Conservation (phyloP, 305 asterid genomes). For the Solanum hybrid region DNA sequence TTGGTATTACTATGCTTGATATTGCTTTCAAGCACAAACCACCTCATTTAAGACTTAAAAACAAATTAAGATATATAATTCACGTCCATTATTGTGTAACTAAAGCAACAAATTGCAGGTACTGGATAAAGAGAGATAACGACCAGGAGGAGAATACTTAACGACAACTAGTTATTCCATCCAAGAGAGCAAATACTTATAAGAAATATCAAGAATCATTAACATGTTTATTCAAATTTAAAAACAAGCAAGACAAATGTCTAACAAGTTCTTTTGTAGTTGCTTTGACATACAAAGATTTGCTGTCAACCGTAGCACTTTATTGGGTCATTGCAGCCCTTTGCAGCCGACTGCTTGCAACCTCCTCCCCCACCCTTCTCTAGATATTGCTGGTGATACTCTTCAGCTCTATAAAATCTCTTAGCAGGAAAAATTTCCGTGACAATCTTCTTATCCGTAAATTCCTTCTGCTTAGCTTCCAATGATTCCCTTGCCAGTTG, state of each 20-base stretch:
- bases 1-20: neutral
- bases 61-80: neutral
- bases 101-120: neutral
- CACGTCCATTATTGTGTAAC: neutral
- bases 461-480: constrained; percentile 55
- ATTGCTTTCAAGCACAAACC: neutral
- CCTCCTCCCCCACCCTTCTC: constrained; percentile 74
- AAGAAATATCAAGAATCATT: neutral
- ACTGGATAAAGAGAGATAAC: neutral
- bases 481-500: constrained; percentile 51
- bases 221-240: neutral
- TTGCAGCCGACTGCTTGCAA: constrained; percentile 58
- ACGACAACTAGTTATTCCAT: neutral
- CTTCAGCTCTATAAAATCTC: constrained; percentile 73
- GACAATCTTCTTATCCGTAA: constrained; percentile 30
- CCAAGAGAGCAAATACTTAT: neutral
- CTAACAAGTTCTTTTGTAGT: neutral
- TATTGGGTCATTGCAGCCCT: constrained; percentile 79
- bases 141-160: neutral
- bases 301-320: constrained; percentile 67
- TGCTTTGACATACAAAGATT: neutral
- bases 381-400: constrained; percentile 85
- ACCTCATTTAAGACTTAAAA: neutral
- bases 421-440: constrained; percentile 72
- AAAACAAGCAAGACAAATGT: neutral